Conservation (phyloP, 176 grass and related monocot species). For the Zoysia japonica region DNA sequence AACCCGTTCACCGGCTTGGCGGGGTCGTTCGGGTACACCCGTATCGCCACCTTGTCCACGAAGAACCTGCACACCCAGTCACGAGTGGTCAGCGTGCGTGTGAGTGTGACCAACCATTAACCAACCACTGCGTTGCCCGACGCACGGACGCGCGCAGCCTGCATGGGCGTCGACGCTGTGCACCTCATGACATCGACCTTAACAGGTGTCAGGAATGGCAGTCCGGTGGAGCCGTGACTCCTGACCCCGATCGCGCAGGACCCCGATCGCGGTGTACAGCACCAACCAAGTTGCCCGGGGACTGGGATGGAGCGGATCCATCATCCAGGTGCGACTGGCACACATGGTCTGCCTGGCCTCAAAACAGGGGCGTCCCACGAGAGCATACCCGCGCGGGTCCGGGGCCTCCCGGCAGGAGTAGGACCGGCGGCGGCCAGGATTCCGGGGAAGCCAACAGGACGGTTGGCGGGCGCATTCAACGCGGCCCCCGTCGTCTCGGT, state of each 20-base stretch:
- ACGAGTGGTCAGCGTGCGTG: background rate
- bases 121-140: too few species aligned
- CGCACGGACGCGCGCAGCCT: too few species aligned
- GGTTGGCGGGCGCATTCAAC: constrained; percentile 8
- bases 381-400: background rate
- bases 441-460: background rate
- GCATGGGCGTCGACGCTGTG: too few species aligned
- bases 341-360: constrained; percentile 22
- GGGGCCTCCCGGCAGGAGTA: background rate
- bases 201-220: too few species aligned
- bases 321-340: background rate
- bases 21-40: constrained; percentile 82
- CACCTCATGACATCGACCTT: too few species aligned
- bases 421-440: background rate
- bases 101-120: too few species aligned
- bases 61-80: constrained; percentile 55
- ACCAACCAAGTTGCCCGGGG: background rate
- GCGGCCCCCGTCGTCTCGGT: background rate
- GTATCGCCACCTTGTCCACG: constrained; percentile 83
- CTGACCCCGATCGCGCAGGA: background rate
- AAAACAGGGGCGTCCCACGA: constrained; percentile 33
- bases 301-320: background rate
- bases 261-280: constrained; percentile 4
- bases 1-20: constrained; percentile 54
- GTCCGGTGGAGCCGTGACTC: background rate